phyloP scores from a whole-genome alignment of 225 moss, liverwort and hornwort species.

The Antitrichia curtipendula region DNA sequence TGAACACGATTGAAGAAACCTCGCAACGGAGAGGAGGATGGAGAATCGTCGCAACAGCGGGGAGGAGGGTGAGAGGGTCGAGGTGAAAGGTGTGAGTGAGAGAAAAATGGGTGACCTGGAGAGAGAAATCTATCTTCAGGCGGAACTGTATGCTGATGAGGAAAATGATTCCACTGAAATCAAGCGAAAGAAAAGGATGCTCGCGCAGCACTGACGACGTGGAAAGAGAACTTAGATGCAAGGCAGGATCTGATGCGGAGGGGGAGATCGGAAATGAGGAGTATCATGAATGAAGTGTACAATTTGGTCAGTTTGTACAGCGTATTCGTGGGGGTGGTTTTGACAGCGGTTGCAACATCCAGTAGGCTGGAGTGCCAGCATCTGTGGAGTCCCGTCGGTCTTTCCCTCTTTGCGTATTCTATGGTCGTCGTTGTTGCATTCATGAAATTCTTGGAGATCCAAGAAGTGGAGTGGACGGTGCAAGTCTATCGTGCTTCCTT shows the following conservation, averaged over 20 bases:
- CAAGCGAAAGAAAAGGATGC: background rate
- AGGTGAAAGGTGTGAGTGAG: too few species aligned
- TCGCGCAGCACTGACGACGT: background rate
- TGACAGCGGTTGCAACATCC: background rate
- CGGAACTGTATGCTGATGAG: background rate
- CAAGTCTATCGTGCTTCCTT: too few species aligned
- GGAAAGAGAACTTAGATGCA: too few species aligned
- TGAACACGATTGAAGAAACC: background rate
- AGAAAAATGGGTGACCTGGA: fast-evolving
- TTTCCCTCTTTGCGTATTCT: background rate
- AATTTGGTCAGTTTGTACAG: background rate
- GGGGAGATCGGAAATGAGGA: too few species aligned
- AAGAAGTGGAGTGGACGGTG: too few species aligned
- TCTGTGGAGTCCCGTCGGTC: background rate
- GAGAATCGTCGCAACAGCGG: background rate
- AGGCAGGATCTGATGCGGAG: too few species aligned
- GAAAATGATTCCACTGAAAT: background rate
- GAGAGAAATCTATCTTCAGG: background rate
- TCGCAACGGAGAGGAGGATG: too few species aligned
- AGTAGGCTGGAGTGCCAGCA: background rate
- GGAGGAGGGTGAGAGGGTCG: background rate
- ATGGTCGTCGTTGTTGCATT: background rate
- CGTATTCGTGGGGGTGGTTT: background rate
- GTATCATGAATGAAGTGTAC: background rate
- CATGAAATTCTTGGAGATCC: too few species aligned